Evolutionary conservation across 768 basidiomycete species (phyloP), one percentile per base, ranked within the genome.

Genomic region (Gymnopilus dilepis): DNA sequence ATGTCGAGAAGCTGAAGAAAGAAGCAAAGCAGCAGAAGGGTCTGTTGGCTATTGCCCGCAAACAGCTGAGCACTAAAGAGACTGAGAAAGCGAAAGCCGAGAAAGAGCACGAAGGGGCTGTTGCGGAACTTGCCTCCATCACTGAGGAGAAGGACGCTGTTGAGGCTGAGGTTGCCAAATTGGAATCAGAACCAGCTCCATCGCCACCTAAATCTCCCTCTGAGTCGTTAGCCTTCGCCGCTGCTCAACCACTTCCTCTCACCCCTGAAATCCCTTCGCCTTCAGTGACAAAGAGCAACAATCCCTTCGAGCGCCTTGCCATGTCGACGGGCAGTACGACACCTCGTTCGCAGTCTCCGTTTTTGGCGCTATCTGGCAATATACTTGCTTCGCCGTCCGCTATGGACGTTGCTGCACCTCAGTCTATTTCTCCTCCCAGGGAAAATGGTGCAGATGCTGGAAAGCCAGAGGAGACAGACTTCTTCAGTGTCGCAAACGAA

Each of bases 1-100:
- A 92, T 62, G 78, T 95, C 21, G 97, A 99, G 74, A 95, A 92
- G 77, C 73, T 84, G 40, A 95, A 88, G 80, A 99, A 93, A 76
- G 96, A 98, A 54, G 94, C 92, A 1, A 91, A 97, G 73, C 94
- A 97, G 71, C 96, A 98, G 78, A 98, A 94, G 73, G 97, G 97
- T 9, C 81, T 97, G 64, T 82, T 97, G 22, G 95, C 95, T 4
- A 97, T 99, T 72, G 92, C 94, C 5, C 90, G 90, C 79, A 99
- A 99, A 74, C 97, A 99, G 77, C 79, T 99, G 26, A 84, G 84
- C 24, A 86, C 91, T 4, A 90, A 93, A 63, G 97, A 99, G 73
- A 79, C 83, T 0, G 92, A 93, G 68, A 86, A 84, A 58, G 84
- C 82, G 13, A 91, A 86, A 72, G 80, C 79, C 9, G 84, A 89